A percentile compares a stretch with the other conserved stretches of the same genome.
Evolutionary conservation across 1,284 basidiomycete species (phyloP).

Genomic region (Boletellus dicymbophilus): DNA sequence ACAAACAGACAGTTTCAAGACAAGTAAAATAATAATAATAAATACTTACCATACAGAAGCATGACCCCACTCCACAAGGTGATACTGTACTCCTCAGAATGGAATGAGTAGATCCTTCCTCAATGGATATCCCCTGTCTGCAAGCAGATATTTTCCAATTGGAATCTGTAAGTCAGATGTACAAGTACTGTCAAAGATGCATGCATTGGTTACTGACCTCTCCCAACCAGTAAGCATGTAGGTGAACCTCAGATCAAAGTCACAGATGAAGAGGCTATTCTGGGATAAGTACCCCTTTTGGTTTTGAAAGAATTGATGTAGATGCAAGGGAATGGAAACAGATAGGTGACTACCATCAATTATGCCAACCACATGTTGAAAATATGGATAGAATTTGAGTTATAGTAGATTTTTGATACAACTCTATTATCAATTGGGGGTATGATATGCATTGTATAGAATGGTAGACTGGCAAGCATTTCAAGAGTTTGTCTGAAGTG

Average conservation of each 20-base stretch:
- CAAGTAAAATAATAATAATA: no score
- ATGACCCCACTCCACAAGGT: neutral
- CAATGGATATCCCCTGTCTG: neutral
- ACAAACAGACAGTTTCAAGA: no score
- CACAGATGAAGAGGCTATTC: neutral
- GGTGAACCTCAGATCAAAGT: neutral
- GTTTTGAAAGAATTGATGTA: no score
- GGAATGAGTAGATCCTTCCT: neutral
- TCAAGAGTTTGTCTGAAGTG: neutral
- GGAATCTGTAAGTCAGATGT: constrained; percentile 4
- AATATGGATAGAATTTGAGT: neutral
- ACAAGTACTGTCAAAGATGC: constrained; percentile 3
- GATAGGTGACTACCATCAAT: neutral
- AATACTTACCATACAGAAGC: no score
- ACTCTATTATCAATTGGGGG: no score
- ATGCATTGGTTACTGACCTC: constrained; percentile 11
- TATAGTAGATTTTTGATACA: neutral
- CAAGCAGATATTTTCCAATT: constrained; percentile 11
- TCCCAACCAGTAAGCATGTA: constrained; percentile 3
- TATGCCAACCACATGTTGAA: neutral
- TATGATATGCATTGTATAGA: neutral
- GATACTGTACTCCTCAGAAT: neutral
- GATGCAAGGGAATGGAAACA: no score
- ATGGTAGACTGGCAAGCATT: neutral
- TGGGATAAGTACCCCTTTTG: neutral